Base-by-base conservation (phyloP, 1,139 yeast species). In the Hemisphaericaspora subhashii region DNA sequence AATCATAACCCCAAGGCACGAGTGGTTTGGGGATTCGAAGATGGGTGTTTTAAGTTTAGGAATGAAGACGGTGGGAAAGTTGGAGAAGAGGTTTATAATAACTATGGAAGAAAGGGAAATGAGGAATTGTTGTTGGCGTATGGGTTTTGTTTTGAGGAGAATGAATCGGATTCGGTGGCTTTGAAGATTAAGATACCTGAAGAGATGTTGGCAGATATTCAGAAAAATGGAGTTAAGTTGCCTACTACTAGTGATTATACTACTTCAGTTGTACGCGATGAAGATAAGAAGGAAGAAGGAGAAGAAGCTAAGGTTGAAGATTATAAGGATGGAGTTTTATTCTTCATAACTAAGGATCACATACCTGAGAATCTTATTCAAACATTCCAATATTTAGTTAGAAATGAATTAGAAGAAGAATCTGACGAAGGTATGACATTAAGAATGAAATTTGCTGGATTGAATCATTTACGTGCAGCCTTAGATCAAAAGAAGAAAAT, bases 21-120 rank as follows among this genome's bases (percentile, higher is more conserved):
- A n/a, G 89, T 88, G 1, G 67, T 70, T 23, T 89, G 97, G 97
- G 46, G 53, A 0, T 58, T 58, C 11, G 46, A 49, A 2, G 52
- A 53, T 18, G 51, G 48, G 10, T 51, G 35, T 22, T 68, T 69
- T 37, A 51, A 54, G 39, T 57, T 72, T 53, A 55, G 54, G 34
- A 57, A 73, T 32, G 56, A 59, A n/a, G 46, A 55, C 1, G 38
- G 42, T 3, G 50, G 48, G 7, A 12, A 15, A 5, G 17, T 30
- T 3, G 81, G 79, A 0, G 53, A 55, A 4, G 84, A 87, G 53
- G 51, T 88, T 2, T 83, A 60, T 57, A 88, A 89, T 57, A 88
- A 86, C 58, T 89, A 90, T 58, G 98, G 98, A 1, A 77, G 81
- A 43, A 89, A 88, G 55, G 83, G 94, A 0, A 89, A 89, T 54